Conservation (phyloP, 1,139 yeast genomes). For the Hanseniaspora sp. region DNA sequence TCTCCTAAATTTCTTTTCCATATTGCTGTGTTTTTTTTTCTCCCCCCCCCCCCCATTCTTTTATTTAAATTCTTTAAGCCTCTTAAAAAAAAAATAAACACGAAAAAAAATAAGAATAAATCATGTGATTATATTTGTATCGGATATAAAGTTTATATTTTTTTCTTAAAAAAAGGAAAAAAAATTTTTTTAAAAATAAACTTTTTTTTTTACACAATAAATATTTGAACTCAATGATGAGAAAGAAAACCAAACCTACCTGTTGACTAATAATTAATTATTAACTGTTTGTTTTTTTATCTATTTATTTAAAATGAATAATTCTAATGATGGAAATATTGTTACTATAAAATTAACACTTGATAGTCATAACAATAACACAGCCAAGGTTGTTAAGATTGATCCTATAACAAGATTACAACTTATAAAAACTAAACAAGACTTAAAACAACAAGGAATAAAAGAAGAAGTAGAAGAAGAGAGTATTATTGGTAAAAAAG, state of each 20-base stretch:
- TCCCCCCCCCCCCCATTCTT: too few relatives aligned
- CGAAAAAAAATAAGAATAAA: too few relatives aligned
- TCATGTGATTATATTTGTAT: too few relatives aligned
- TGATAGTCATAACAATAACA: neutral
- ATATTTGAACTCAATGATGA: neutral
- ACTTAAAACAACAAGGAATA: neutral
- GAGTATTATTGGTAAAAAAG: neutral
- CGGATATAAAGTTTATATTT: too few relatives aligned
- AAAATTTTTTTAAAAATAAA: too few relatives aligned
- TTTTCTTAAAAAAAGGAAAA: too few relatives aligned
- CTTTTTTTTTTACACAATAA: too few relatives aligned
- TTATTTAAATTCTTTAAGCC: too few relatives aligned
- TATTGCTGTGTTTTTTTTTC: too few relatives aligned
- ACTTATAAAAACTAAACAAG: conserved; percentile 3
- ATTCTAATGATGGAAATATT: neutral
- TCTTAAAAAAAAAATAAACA: too few relatives aligned
- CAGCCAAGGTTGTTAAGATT: conserved; percentile 1
- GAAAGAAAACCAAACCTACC: neutral
- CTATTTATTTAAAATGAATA: neutral
- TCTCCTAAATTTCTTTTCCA: too few relatives aligned
- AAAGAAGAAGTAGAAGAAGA: neutral
- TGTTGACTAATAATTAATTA: neutral
- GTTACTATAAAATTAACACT: conserved; percentile 4
- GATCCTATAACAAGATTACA: conserved; percentile 10
- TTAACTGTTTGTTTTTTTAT: neutral